Base-by-base conservation (phyloP, 2,329 filamentous ascomycete species). In the Fusarium poae region DNA sequence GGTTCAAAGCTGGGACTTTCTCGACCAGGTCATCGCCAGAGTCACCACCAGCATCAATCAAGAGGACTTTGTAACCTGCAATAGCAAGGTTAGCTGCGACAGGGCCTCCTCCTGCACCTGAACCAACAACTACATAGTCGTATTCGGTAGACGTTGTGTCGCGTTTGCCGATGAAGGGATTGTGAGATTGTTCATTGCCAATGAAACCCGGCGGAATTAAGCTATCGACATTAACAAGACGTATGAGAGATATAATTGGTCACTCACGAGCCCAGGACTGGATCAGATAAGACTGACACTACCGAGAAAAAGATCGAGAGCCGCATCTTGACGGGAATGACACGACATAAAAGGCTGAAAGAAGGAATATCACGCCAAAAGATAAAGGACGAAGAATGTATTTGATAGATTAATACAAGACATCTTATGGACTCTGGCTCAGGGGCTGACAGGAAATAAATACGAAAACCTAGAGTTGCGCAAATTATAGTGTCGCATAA, bases 71-170 rank as follows among this genome's bases (percentile, higher is more conserved):
- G 76, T 85, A 82, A 43, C 86, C 86, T 12, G 84, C 85, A 21
- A 83, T 79, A 16, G 87, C 87, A 40, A 89, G 83, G 45, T 85
- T 82, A 44, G 84, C 82, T 8, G 86, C 85, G 6, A 88, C 75
- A 5, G 86, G 85, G 29, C 82, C 85, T 46, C 86, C 86, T 32
- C 86, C 86, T 3, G 86, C 80, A 4, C 86, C 86, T 15, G 84
- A 86, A 7, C 87, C 87, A 35, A 89, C 83, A 18, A 89, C 80
- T n/a, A 89, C 80, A 76, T 88, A 89, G 66, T 88, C 87, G 67
- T 88, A 88, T 7, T 72, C 52, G 3, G 48, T 57, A 7, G 43
- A 16, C 2, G 11, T 42, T 32, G 20, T 52, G 32, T 51, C 64
- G 10, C 59, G 64, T 4, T 65, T 60, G 0, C 43, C 64, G 23